phyloP scores from a whole-genome alignment of 1,139 yeast genomes.

The Nakaseomyces glabratus region DNA sequence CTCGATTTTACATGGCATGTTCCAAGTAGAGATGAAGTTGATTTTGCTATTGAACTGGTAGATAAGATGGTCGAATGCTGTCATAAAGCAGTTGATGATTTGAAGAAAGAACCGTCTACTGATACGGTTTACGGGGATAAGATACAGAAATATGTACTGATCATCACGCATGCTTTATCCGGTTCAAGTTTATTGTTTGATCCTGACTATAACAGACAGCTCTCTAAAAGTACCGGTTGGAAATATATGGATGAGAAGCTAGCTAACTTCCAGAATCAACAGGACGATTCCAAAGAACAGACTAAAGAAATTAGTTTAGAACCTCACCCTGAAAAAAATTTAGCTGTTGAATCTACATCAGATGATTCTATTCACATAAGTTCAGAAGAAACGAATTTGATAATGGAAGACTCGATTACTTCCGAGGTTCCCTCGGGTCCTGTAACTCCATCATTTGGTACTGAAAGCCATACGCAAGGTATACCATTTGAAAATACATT shows the following conservation, averaged over 20 bases:
- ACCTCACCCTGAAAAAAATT: constrained; percentile 30
- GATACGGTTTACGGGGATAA: constrained; percentile 36
- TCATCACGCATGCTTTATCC: constrained; percentile 53
- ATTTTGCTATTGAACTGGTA: constrained; percentile 54
- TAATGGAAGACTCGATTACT: constrained; percentile 29
- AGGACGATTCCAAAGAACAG: constrained; percentile 29
- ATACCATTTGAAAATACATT: constrained; percentile 23
- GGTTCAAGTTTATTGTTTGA: constrained; percentile 75
- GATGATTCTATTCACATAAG: constrained; percentile 35
- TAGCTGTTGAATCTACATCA: constrained; percentile 32
- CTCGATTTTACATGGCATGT: constrained; percentile 64
- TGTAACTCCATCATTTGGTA: constrained; percentile 24
- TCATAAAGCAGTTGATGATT: constrained; percentile 36
- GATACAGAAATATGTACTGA: constrained; percentile 47
- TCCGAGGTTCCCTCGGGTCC: constrained; percentile 29
- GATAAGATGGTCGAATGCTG: constrained; percentile 33
- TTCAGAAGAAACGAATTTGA: constrained; percentile 23
- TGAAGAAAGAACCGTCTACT: constrained; percentile 30
- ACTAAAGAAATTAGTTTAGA: constrained; percentile 31
- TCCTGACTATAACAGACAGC: constrained; percentile 39
- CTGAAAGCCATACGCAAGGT: constrained; percentile 17
- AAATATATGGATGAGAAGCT: constrained; percentile 28
- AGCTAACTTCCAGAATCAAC: constrained; percentile 30
- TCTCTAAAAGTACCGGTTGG: constrained; percentile 15
- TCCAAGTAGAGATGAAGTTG: constrained; percentile 51